Conservation (phyloP, 78 protist genomes). For the Dictyostelium intermedium region DNA sequence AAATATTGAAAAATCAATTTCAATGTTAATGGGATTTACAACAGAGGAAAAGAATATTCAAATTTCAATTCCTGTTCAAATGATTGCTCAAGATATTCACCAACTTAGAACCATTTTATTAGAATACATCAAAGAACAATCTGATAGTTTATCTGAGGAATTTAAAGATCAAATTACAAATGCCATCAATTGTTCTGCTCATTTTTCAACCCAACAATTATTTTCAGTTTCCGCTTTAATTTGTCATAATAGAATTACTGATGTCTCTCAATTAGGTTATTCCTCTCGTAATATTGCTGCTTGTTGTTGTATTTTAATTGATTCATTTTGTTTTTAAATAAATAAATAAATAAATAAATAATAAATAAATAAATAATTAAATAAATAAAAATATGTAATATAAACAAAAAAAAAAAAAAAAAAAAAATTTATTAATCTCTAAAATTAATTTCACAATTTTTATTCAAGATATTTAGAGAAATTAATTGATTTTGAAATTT, state of each 20-base stretch:
- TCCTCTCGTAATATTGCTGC: neutral
- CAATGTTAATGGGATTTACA: neutral
- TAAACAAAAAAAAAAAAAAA: no score
- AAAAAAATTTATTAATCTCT: neutral
- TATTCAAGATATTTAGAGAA: no score
- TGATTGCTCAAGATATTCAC: slow-evolving; percentile 46
- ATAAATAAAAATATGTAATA: no score
- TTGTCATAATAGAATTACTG: slow-evolving; percentile 53
- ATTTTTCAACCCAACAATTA: slow-evolving; percentile 41
- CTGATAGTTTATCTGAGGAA: slow-evolving; percentile 18
- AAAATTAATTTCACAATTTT: no score
- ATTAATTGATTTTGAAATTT: no score
- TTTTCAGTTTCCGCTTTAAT: slow-evolving; percentile 28
- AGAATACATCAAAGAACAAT: neutral
- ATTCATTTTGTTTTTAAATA: slow-evolving; percentile 66
- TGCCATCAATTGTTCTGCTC: slow-evolving; percentile 6
- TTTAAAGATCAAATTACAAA: slow-evolving; percentile 41
- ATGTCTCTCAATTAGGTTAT: slow-evolving; percentile 57
- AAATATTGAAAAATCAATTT: slow-evolving; percentile 36
- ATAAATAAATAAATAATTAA: neutral
- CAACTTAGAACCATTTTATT: neutral
- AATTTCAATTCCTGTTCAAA: slow-evolving; percentile 53
- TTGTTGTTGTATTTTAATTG: slow-evolving; percentile 64
- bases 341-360: neutral
- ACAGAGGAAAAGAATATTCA: slow-evolving; percentile 14